Evolutionary conservation across 306 rosid genomes (phyloP).

Genomic region (Acacia melanoxylon): DNA sequence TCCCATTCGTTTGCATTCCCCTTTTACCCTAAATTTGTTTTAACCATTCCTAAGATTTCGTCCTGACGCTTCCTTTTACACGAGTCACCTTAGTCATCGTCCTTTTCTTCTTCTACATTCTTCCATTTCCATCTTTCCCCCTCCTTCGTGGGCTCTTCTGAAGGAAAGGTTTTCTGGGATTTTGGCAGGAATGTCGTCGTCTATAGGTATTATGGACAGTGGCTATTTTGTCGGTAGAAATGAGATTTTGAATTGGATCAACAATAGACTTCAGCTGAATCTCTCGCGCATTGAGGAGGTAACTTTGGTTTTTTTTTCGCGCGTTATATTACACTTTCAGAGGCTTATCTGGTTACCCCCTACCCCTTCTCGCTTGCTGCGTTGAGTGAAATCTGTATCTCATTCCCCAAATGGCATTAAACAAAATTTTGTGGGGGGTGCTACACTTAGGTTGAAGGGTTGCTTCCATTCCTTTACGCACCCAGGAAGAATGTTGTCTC

Average conservation of each 20-base stretch:
- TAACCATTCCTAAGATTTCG: slow-evolving; percentile 32
- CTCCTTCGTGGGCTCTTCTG: not conserved
- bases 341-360: not conserved
- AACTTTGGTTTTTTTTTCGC: not conserved
- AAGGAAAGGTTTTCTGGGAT: slow-evolving; percentile 10
- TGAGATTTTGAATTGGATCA: slow-evolving; percentile 94
- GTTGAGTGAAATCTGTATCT: not conserved
- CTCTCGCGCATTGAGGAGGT: slow-evolving; percentile 99
- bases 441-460: not conserved
- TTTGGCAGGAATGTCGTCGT: slow-evolving; percentile 68
- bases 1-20: slow-evolving; percentile 21
- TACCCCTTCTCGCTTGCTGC: not conserved
- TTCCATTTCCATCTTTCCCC: not conserved
- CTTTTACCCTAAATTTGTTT: slow-evolving; percentile 9
- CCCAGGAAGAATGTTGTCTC: not conserved
- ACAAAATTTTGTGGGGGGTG: not conserved
- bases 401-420: not conserved
- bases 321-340: not conserved
- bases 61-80: not conserved
- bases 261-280: slow-evolving; percentile 83
- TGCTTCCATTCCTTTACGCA: slow-evolving; percentile 4
- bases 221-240: slow-evolving; percentile 98
- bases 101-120: not conserved
- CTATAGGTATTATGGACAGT: slow-evolving; percentile 95
- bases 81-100: not conserved